Evolutionary conservation across 1,284 basidiomycete species (phyloP).

Genomic region (Ceratobasidium theobromae): DNA sequence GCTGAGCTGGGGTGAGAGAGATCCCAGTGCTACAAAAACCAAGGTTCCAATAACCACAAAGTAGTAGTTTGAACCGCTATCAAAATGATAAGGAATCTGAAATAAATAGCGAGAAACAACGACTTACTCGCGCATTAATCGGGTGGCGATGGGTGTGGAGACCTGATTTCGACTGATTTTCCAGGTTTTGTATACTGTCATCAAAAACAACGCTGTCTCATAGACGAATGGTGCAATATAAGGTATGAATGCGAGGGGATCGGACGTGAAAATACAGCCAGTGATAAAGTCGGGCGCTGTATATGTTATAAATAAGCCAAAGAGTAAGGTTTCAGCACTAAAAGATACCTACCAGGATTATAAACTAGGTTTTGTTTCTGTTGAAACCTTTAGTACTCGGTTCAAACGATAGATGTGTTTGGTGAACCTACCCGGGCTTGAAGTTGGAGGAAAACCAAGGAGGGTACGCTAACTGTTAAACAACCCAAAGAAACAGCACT

Average conservation of each 20-base stretch:
- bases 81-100: not conserved
- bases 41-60: constrained; percentile 5
- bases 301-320: too few relatives aligned
- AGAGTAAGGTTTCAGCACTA: not conserved
- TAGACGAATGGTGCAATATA: constrained; percentile 18
- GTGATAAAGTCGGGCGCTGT: constrained; percentile 3
- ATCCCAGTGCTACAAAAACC: constrained; percentile 8
- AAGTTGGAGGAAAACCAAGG: not conserved
- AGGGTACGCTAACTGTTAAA: not conserved
- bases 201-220: not conserved
- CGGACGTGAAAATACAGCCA: not conserved
- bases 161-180: not conserved
- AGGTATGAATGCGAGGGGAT: constrained; percentile 1
- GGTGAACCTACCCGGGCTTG: not conserved
- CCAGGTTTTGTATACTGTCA: constrained; percentile 7
- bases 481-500: not conserved
- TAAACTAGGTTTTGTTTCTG: not conserved
- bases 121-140: constrained; percentile 8
- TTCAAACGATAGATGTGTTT: not conserved
- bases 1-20: not conserved
- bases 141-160: not conserved
- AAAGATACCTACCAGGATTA: constrained; percentile 4
- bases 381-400: not conserved
- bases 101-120: not conserved
- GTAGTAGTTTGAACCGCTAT: constrained; percentile 8